phyloP scores from a whole-genome alignment of 441 rosid genomes.

The Arabidopsis hybrid region DNA sequence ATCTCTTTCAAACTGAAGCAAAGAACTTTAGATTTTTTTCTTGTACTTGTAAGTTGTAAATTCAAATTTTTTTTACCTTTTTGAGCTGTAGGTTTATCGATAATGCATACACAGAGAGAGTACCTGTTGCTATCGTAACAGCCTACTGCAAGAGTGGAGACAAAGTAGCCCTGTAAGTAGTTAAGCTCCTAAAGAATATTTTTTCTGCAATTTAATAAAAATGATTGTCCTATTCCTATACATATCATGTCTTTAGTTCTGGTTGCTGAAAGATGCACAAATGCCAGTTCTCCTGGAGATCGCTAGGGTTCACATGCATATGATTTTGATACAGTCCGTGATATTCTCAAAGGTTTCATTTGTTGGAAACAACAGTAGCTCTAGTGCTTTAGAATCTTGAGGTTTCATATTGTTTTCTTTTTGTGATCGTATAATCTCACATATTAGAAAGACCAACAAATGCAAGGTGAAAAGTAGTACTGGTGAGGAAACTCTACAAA shows the following conservation, averaged over 20 bases:
- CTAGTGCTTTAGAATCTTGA: conserved; percentile 2
- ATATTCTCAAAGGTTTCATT: not conserved
- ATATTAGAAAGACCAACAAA: not conserved
- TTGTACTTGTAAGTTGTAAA: not conserved
- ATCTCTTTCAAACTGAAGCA: conserved; percentile 3
- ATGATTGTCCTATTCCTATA: not conserved
- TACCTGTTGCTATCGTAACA: conserved; percentile 66
- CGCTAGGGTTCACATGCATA: not conserved
- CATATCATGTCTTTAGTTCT: conserved; percentile 5
- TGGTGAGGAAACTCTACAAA: not conserved
- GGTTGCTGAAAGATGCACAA: conserved; percentile 13
- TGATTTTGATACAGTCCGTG: conserved; percentile 3
- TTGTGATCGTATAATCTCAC: not conserved
- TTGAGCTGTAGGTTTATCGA: conserved; percentile 73
- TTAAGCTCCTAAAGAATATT: not conserved
- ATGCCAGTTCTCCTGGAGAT: not conserved
- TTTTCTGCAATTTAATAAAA: conserved; percentile 4
- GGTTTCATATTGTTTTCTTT: conserved; percentile 1
- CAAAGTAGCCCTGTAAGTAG: conserved; percentile 68
- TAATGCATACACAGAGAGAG: conserved; percentile 61
- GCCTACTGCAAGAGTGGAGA: conserved; percentile 78
- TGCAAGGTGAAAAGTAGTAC: not conserved
- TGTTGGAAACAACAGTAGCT: conserved; percentile 4
- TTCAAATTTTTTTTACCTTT: conserved; percentile 14
- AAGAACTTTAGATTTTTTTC: not conserved